A percentile compares a stretch with the other conserved stretches of the same genome.
phyloP scores from a whole-genome alignment of 2,329 filamentous ascomycete genomes.

The Harringtonia lauricola region DNA sequence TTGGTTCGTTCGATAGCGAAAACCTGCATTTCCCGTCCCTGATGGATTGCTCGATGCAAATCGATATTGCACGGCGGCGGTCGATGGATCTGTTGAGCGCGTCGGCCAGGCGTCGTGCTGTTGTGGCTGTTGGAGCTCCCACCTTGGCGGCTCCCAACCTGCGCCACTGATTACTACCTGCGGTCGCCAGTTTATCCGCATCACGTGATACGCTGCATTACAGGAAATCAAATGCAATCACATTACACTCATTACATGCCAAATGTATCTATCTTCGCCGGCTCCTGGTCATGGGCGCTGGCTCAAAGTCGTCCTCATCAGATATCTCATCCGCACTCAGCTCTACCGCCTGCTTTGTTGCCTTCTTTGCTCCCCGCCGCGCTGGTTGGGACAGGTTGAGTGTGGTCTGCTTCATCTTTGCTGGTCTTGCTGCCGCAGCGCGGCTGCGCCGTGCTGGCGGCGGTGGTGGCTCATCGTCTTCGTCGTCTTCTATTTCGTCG shows the following conservation, averaged over 20 bases:
- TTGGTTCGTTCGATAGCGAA: constrained; percentile 3
- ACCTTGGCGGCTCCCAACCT: not conserved
- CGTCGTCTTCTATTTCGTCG: constrained; percentile 38
- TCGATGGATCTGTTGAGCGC: constrained; percentile 11
- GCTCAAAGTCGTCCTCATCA: constrained; percentile 13
- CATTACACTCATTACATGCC: not conserved
- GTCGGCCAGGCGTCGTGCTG: not conserved
- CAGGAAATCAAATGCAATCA: not conserved
- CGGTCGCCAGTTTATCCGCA: not conserved
- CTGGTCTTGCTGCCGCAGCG: not conserved
- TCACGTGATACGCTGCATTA: not conserved
- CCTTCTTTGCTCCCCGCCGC: not conserved
- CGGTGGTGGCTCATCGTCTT: constrained; percentile 19
- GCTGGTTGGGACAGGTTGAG: constrained; percentile 8
- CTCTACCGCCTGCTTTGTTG: constrained; percentile 1
- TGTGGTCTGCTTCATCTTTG: constrained; percentile 8
- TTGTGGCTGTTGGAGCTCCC: not conserved
- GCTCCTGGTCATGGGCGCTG: constrained; percentile 4
- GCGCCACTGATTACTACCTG: not conserved
- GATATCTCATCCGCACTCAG: constrained; percentile 14
- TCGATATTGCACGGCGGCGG: not conserved
- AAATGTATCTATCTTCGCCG: not conserved
- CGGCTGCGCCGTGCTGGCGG: constrained; percentile 18
- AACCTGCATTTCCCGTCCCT: constrained; percentile 9
- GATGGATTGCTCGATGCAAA: constrained; percentile 11